Conservation (phyloP, 495 filamentous ascomycete genomes). For the Staphylotrichum tortipilum region DNA sequence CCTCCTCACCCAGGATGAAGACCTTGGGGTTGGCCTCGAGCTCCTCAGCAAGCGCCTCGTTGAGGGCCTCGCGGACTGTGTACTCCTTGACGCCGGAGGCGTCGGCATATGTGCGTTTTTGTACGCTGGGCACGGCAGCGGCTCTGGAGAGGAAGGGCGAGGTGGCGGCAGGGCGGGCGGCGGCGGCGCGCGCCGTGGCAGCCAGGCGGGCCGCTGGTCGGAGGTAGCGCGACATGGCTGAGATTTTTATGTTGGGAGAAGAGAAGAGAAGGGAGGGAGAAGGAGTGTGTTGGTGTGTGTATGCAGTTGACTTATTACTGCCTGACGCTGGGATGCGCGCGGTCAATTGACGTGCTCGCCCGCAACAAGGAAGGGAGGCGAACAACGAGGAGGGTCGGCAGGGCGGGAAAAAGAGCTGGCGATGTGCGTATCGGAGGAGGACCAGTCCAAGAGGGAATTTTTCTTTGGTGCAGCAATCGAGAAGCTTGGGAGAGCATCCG, state of each 20-base stretch:
- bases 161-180: slow-evolving; percentile 37
- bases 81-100: slow-evolving; percentile 72
- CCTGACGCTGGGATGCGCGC: not conserved
- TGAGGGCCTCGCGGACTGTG: slow-evolving; percentile 92
- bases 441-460: slow-evolving; percentile 24
- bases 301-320: no score
- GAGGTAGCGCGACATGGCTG: slow-evolving; percentile 60
- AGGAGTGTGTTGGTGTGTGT: not conserved
- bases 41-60: slow-evolving; percentile 96
- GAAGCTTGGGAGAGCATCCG: slow-evolving; percentile 21
- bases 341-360: slow-evolving; percentile 10
- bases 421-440: slow-evolving; percentile 1
- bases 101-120: slow-evolving; percentile 47
- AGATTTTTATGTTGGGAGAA: slow-evolving; percentile 14
- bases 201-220: slow-evolving; percentile 73
- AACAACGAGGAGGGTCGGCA: not conserved
- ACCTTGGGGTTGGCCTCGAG: slow-evolving; percentile 89
- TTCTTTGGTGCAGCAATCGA: slow-evolving; percentile 16
- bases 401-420: slow-evolving; percentile 5
- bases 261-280: slow-evolving; percentile 17
- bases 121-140: slow-evolving; percentile 30
- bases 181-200: slow-evolving; percentile 50
- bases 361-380: slow-evolving; percentile 1
- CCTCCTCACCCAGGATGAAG: slow-evolving; percentile 93
- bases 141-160: slow-evolving; percentile 42